phyloP scores from a whole-genome alignment of 2,329 filamentous ascomycete species.

The Penicillium sp. region DNA sequence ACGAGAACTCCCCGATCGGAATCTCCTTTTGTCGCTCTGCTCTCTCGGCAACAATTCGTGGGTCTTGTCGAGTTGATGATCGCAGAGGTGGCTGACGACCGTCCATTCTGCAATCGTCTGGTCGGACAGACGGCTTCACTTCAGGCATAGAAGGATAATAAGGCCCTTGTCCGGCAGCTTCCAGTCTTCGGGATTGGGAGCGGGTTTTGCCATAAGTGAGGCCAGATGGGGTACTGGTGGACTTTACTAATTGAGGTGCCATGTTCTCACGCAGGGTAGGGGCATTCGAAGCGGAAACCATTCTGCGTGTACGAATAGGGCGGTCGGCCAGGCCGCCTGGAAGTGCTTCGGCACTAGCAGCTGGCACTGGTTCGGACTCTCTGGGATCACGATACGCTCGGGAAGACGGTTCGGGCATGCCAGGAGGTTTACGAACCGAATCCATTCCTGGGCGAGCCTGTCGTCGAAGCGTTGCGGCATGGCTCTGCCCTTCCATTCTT shows the following conservation, averaged over 20 bases:
- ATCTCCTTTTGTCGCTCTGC: conserved; percentile 10
- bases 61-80: conserved; percentile 15
- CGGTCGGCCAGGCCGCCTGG: conserved; percentile 38
- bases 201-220: conserved; percentile 41
- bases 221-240: conserved; percentile 30
- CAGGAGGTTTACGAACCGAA: conserved; percentile 27
- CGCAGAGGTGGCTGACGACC: conserved; percentile 15
- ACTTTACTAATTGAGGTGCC: conserved; percentile 28
- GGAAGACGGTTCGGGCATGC: conserved; percentile 18
- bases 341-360: conserved; percentile 11
- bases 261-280: conserved; percentile 30
- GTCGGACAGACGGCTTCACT: conserved; percentile 17
- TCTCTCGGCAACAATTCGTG: conserved; percentile 5
- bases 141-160: conserved; percentile 16
- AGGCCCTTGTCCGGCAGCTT: conserved; percentile 28
- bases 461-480: conserved; percentile 46
- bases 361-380: conserved; percentile 15
- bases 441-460: conserved; percentile 38
- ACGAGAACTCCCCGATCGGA: conserved; percentile 10
- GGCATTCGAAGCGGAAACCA: conserved; percentile 34
- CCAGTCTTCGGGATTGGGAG: conserved; percentile 39
- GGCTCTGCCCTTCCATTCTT: conserved; percentile 41
- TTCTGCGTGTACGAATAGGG: conserved; percentile 37
- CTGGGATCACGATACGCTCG: conserved; percentile 17
- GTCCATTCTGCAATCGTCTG: conserved; percentile 16